Conservation (phyloP, 1,284 basidiomycete genomes). For the Gastroboletus turbinatus region DNA sequence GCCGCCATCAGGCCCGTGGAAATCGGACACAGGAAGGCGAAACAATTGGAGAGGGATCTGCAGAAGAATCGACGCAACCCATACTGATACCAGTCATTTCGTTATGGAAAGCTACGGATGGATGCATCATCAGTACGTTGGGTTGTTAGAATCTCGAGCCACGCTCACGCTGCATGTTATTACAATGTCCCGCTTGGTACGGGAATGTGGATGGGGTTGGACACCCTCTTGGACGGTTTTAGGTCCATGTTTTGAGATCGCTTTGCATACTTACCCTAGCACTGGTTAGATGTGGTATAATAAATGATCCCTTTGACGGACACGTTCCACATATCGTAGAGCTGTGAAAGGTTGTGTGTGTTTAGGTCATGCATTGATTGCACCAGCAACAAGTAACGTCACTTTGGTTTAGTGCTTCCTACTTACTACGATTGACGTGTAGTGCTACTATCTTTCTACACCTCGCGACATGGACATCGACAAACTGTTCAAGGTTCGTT, state of each 20-base stretch:
- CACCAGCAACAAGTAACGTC: not conserved
- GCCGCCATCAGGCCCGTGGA: conserved; percentile 87
- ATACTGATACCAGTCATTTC: conserved; percentile 44
- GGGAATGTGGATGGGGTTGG: conserved; percentile 10
- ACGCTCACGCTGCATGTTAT: conserved; percentile 19
- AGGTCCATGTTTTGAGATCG: not conserved
- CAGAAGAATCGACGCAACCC: conserved; percentile 81
- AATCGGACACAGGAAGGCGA: conserved; percentile 89
- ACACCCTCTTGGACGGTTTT: not conserved
- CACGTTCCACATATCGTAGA: not conserved
- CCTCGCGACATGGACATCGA: conserved; percentile 67
- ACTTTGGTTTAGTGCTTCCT: not conserved
- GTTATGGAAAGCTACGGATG: not conserved
- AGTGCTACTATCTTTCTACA: not conserved
- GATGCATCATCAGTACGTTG: conserved; percentile 30
- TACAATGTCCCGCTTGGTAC: conserved; percentile 6
- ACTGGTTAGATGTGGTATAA: conserved; percentile 4
- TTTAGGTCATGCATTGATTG: conserved; percentile 18
- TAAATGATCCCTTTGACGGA: not conserved
- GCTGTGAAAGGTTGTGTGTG: not conserved
- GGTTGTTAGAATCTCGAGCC: conserved; percentile 17
- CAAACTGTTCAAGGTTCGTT: conserved; percentile 74
- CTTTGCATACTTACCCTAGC: conserved; percentile 3
- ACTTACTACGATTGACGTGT: not conserved
- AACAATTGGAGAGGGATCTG: conserved; percentile 74